phyloP scores from a whole-genome alignment of 495 filamentous ascomycete species.

The Penicillium riverlandense region DNA sequence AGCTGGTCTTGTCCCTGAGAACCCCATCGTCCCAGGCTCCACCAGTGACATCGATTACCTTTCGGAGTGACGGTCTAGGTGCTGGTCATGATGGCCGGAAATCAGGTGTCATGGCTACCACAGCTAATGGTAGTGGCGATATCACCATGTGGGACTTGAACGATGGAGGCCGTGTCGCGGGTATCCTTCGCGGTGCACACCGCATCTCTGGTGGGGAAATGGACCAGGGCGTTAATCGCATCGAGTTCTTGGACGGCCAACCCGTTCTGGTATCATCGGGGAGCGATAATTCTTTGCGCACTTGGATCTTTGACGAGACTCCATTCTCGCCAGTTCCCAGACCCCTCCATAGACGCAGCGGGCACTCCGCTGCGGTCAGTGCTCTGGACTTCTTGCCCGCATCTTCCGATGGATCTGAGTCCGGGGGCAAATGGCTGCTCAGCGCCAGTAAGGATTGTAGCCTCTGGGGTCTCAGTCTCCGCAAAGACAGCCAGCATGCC shows the following conservation, averaged over 20 bases:
- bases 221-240: constrained; percentile 56
- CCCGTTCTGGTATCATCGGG: constrained; percentile 84
- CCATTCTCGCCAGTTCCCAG: constrained; percentile 79
- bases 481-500: constrained; percentile 87
- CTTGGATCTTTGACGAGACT: constrained; percentile 88
- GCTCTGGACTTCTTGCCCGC: constrained; percentile 74
- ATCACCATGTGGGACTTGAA: constrained; percentile 96
- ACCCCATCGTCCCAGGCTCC: constrained; percentile 44
- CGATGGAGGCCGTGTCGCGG: constrained; percentile 71
- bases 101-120: constrained; percentile 81
- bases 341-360: constrained; percentile 73
- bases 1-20: constrained; percentile 57
- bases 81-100: constrained; percentile 79
- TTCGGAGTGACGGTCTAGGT: constrained; percentile 84
- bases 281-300: constrained; percentile 86
- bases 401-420: constrained; percentile 82
- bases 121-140: constrained; percentile 64
- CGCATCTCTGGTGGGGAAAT: constrained; percentile 55
- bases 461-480: constrained; percentile 91
- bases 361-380: constrained; percentile 80
- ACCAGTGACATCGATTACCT: constrained; percentile 72
- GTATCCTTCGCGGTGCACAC: constrained; percentile 78
- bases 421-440: constrained; percentile 86
- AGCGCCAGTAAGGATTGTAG: constrained; percentile 82
- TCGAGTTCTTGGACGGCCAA: constrained; percentile 90